phyloP scores from a whole-genome alignment of 139 green algal genomes.

The Limnomonas spitsbergensis region DNA sequence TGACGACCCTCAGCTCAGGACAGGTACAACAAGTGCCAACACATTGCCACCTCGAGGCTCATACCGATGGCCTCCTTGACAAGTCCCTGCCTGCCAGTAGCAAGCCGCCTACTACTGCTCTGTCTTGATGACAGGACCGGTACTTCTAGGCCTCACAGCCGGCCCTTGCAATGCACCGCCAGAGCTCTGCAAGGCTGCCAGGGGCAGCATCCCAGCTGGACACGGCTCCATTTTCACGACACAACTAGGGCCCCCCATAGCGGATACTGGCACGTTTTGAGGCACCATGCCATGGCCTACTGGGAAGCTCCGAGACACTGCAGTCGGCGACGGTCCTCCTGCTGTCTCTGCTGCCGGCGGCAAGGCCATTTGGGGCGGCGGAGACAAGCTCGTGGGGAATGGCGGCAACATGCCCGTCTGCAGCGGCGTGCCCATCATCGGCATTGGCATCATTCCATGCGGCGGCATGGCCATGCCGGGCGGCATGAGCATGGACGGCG shows the following conservation, averaged over 20 bases:
- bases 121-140: no score
- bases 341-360: not conserved
- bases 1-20: no score
- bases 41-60: no score
- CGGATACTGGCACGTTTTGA: not conserved
- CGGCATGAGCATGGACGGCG: conserved; percentile 10
- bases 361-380: not conserved
- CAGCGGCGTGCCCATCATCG: conserved; percentile 16
- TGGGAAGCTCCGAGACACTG: not conserved
- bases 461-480: conserved; percentile 21
- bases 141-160: no score
- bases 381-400: conserved; percentile 10
- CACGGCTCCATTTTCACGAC: not conserved
- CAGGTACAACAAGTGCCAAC: no score
- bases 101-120: no score
- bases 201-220: not conserved
- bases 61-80: no score
- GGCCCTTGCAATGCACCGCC: no score
- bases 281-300: not conserved
- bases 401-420: conserved; percentile 14
- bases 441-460: conserved; percentile 2
- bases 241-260: not conserved
- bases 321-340: not conserved
- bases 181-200: no score
- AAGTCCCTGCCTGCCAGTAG: no score